Percentiles rank a stretch among this genome's conserved stretches.
phyloP scores from a whole-genome alignment of 23 red algal species.

The Pyropia yezoensis region DNA sequence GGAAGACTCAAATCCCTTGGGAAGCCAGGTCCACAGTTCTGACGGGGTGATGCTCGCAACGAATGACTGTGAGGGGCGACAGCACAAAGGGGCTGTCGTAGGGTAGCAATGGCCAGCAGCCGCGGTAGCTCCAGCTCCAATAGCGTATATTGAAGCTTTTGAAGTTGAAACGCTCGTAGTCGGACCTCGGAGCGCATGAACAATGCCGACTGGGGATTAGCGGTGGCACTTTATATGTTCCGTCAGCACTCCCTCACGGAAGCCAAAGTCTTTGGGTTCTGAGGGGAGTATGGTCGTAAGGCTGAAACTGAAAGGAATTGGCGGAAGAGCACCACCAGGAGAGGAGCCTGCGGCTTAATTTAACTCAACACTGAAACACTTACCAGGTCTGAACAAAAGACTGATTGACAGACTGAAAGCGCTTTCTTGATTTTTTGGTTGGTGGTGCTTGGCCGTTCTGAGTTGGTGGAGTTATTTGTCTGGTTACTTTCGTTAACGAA shows the following conservation, averaged over 20 bases:
- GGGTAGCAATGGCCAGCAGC: conserved; percentile 20
- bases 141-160: conserved; percentile 52
- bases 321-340: conserved; percentile 5
- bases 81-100: too few relatives aligned
- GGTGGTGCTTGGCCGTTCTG: conserved; percentile 7
- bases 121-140: conserved; percentile 44
- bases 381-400: conserved; percentile 3
- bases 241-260: too few relatives aligned
- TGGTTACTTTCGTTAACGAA: conserved; percentile 77
- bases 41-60: too few relatives aligned
- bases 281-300: too few relatives aligned
- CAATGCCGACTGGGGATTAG: conserved; percentile 22
- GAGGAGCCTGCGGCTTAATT: conserved; percentile 1
- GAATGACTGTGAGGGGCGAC: too few relatives aligned
- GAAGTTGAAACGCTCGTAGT: conserved; percentile 69
- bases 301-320: conserved; percentile 17
- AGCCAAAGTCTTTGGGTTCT: too few relatives aligned
- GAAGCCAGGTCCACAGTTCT: too few relatives aligned
- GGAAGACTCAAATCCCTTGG: too few relatives aligned
- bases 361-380: conserved; percentile 6
- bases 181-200: too few relatives aligned
- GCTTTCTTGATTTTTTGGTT: too few relatives aligned
- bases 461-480: conserved; percentile 64
- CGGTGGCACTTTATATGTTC: too few relatives aligned
- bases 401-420: too few relatives aligned